phyloP scores from a whole-genome alignment of 805 yeast genomes.

The Zygoascus flipseniorum region DNA sequence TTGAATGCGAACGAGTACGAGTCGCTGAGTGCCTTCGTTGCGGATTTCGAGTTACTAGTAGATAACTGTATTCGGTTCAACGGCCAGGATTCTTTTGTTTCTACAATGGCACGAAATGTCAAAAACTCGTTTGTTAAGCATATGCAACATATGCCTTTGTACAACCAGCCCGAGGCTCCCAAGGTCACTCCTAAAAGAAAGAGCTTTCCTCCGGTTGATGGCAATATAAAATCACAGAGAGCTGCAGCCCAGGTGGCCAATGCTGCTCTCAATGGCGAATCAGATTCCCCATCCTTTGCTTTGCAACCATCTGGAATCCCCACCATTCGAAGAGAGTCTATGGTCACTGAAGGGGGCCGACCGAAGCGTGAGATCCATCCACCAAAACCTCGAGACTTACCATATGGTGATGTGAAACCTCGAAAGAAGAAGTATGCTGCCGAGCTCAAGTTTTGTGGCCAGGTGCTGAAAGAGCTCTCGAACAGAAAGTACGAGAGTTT shows the following conservation, averaged over 20 bases:
- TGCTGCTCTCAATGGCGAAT: slow-evolving; percentile 19
- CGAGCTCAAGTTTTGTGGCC: slow-evolving; percentile 79
- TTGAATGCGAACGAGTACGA: slow-evolving; percentile 62
- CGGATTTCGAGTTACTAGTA: slow-evolving; percentile 80
- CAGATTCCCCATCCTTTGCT: slow-evolving; percentile 24
- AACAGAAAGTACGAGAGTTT: slow-evolving; percentile 77
- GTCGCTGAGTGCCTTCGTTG: slow-evolving; percentile 55
- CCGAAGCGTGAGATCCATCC: slow-evolving; percentile 97
- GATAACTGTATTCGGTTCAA: slow-evolving; percentile 75
- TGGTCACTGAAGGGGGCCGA: slow-evolving; percentile 52
- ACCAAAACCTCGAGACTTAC: slow-evolving; percentile 88
- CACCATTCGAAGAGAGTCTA: slow-evolving; percentile 65
- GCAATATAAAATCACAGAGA: slow-evolving; percentile 23
- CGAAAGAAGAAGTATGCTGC: slow-evolving; percentile 85
- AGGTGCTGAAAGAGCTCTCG: slow-evolving; percentile 69
- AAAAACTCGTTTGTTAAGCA: slow-evolving; percentile 92
- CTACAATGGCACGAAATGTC: slow-evolving; percentile 85
- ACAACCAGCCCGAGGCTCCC: slow-evolving; percentile 25
- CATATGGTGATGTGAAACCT: slow-evolving; percentile 77
- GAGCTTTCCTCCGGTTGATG: slow-evolving; percentile 9
- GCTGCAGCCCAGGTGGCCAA: slow-evolving; percentile 20
- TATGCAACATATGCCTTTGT: slow-evolving; percentile 81
- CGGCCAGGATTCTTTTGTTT: slow-evolving; percentile 73
- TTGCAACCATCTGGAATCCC: slow-evolving; percentile 44
- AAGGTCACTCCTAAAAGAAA: slow-evolving; percentile 18